phyloP scores from a whole-genome alignment of 768 basidiomycete genomes.

The Termitomyces bulborhizus region DNA sequence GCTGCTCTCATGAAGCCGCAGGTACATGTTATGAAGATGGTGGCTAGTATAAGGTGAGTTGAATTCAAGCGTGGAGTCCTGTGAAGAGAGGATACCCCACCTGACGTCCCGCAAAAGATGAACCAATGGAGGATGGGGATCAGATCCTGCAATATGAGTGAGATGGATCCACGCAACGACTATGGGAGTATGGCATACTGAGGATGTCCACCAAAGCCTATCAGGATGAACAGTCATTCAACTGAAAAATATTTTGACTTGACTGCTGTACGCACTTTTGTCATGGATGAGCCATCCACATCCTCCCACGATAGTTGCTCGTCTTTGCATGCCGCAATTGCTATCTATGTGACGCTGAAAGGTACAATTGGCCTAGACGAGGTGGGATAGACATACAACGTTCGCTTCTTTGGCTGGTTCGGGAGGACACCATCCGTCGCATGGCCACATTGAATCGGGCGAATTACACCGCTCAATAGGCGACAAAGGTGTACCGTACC shows the following conservation, averaged over 20 bases:
- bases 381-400: constrained; percentile 1
- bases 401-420: constrained; percentile 16
- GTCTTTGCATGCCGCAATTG: constrained; percentile 31
- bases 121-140: constrained; percentile 23
- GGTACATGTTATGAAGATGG: constrained; percentile 24
- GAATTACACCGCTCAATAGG: constrained; percentile 21
- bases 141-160: constrained; percentile 14
- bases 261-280: constrained; percentile 18
- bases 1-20: constrained; percentile 20
- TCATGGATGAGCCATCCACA: constrained; percentile 30
- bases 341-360: constrained; percentile 19
- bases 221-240: not conserved
- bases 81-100: not conserved
- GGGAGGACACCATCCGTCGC: constrained; percentile 24
- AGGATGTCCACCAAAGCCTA: constrained; percentile 17
- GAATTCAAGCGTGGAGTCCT: not conserved
- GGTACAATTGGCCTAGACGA: not conserved
- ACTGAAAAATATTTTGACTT: constrained; percentile 4
- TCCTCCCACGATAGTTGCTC: constrained; percentile 32
- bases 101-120: constrained; percentile 25
- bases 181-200: constrained; percentile 2
- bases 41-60: constrained; percentile 17
- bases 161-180: not conserved
- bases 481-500: constrained; percentile 14
- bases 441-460: constrained; percentile 24